Conservation (phyloP, 371 early-diverging fungal genomes). For the Syncephalastrum sp. region DNA sequence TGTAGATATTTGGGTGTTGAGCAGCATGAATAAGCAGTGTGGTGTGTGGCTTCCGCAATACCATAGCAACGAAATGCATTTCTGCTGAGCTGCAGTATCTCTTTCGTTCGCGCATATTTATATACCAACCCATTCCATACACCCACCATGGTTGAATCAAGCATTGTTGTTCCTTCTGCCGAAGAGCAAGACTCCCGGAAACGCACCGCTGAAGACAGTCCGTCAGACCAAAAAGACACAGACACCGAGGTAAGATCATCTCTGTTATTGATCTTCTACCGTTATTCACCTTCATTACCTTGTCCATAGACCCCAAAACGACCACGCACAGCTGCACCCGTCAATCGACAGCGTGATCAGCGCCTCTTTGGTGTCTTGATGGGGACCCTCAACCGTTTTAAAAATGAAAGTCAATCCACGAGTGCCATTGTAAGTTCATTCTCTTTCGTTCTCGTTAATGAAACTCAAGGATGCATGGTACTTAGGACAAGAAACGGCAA, state of each 20-base stretch:
- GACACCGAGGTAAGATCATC: too few relatives aligned
- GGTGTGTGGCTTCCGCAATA: too few relatives aligned
- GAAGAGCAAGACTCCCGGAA: too few relatives aligned
- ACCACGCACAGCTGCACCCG: slow-evolving; percentile 27
- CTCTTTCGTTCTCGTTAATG: neutral
- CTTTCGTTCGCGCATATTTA: too few relatives aligned
- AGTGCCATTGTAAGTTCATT: slow-evolving; percentile 44
- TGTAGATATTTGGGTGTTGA: too few relatives aligned
- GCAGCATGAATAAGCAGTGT: too few relatives aligned
- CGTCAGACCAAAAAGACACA: neutral
- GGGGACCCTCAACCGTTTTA: slow-evolving; percentile 60
- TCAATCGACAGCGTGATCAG: slow-evolving; percentile 36
- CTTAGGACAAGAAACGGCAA: slow-evolving; percentile 51
- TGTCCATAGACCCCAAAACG: slow-evolving; percentile 18
- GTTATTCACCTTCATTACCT: neutral
- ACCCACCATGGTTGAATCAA: slow-evolving; percentile 27
- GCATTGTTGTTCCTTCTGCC: slow-evolving; percentile 29
- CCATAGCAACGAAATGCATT: too few relatives aligned
- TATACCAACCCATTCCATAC: neutral
- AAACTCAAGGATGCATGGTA: neutral
- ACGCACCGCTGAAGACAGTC: too few relatives aligned
- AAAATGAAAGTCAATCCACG: slow-evolving; percentile 40
- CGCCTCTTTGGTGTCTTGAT: slow-evolving; percentile 59
- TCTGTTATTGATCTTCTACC: neutral
- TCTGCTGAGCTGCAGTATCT: too few relatives aligned